phyloP scores from a whole-genome alignment of 495 filamentous ascomycete species.

The Filosporella fistucella region DNA sequence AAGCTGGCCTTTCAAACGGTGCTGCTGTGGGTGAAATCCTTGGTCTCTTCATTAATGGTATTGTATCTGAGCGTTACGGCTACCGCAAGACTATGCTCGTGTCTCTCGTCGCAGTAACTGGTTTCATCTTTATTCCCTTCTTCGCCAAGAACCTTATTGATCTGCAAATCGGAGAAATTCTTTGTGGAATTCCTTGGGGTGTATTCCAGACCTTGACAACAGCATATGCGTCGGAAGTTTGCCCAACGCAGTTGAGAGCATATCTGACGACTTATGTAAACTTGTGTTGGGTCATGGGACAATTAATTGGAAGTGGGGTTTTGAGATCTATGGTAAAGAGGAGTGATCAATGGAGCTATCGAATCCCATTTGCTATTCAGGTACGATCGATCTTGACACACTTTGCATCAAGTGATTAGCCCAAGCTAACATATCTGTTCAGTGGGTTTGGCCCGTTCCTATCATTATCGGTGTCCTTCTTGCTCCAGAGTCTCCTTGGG shows the following conservation, averaged over 20 bases:
- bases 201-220: constrained; percentile 75
- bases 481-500: constrained; percentile 70
- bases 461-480: constrained; percentile 65
- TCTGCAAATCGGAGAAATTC: constrained; percentile 69
- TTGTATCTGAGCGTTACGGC: constrained; percentile 41
- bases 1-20: constrained; percentile 40
- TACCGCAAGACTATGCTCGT: constrained; percentile 65
- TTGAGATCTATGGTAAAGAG: constrained; percentile 38
- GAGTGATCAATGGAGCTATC: constrained; percentile 48
- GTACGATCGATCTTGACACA: too few species aligned
- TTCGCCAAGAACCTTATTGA: constrained; percentile 64
- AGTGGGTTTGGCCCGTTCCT: constrained; percentile 83
- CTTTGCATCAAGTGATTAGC: too few species aligned
- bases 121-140: constrained; percentile 73
- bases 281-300: constrained; percentile 64
- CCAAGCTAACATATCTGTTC: too few species aligned
- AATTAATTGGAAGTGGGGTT: constrained; percentile 56
- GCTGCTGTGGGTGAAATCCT: constrained; percentile 42
- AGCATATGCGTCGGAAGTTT: constrained; percentile 78
- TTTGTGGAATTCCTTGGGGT: constrained; percentile 70
- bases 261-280: constrained; percentile 74
- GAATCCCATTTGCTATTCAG: constrained; percentile 53
- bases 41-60: constrained; percentile 39
- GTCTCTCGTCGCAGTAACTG: constrained; percentile 56
- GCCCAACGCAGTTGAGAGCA: constrained; percentile 63